Evolutionary conservation across 129 eudicot species (phyloP).

Genomic region (Logfia minima): DNA sequence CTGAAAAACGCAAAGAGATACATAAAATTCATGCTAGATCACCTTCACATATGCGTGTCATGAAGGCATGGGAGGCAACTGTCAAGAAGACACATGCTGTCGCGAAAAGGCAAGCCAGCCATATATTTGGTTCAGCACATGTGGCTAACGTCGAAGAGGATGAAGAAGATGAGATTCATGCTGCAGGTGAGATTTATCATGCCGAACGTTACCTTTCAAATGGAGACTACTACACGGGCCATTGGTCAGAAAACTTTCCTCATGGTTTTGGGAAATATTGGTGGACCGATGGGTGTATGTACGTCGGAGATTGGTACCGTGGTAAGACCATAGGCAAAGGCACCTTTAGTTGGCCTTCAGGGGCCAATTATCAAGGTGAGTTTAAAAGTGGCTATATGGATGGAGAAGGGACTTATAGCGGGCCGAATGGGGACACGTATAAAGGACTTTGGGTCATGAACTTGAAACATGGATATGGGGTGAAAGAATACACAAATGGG

Average conservation of each 20-base stretch:
- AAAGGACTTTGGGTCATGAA: constrained; percentile 80
- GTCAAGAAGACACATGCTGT: constrained; percentile 69
- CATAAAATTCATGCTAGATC: constrained; percentile 15
- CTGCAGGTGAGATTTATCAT: constrained; percentile 48
- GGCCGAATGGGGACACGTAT: constrained; percentile 69
- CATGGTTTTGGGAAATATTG: constrained; percentile 91
- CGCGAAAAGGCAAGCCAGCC: constrained; percentile 66
- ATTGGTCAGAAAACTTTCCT: constrained; percentile 76
- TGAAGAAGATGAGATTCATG: constrained; percentile 43
- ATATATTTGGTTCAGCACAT: constrained; percentile 62
- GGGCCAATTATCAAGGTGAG: constrained; percentile 80
- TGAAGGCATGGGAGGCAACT: constrained; percentile 98
- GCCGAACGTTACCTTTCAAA: constrained; percentile 70
- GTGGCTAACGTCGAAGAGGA: constrained; percentile 44
- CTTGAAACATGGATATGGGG: constrained; percentile 76
- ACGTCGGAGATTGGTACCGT: constrained; percentile 75
- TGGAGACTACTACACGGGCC: constrained; percentile 84
- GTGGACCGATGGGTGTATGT: constrained; percentile 98
- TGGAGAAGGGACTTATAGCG: constrained; percentile 75
- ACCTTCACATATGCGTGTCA: constrained; percentile 22
- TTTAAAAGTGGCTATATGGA: constrained; percentile 89
- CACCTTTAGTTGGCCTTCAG: constrained; percentile 87
- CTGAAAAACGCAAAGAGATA: background rate
- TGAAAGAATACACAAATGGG: constrained; percentile 59
- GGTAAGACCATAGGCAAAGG: constrained; percentile 90